Evolutionary conservation across 345 rosid genomes (phyloP).

Genomic region (Combretum micranthum): DNA sequence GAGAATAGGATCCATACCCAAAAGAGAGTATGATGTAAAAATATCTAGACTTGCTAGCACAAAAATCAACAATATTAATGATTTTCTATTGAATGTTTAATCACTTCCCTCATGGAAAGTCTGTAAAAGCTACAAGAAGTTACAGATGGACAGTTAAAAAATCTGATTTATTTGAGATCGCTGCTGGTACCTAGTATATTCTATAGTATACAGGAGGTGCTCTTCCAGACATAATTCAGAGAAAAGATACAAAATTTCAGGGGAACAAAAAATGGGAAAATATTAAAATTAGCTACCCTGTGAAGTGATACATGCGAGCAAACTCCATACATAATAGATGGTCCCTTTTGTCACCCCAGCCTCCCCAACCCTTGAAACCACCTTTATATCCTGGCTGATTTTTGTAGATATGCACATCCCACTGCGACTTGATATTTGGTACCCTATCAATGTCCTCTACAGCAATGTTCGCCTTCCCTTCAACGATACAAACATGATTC

Average conservation of each 20-base stretch:
- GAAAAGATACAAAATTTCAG: not conserved
- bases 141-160: too few relatives aligned
- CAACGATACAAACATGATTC: constrained; percentile 60
- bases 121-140: too few relatives aligned
- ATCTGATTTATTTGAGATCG: too few relatives aligned
- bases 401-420: constrained; percentile 51
- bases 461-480: constrained; percentile 53
- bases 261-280: not conserved
- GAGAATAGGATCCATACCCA: too few relatives aligned
- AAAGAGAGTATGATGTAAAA: too few relatives aligned
- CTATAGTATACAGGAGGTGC: too few relatives aligned
- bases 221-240: not conserved
- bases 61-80: too few relatives aligned
- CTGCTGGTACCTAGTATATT: too few relatives aligned
- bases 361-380: constrained; percentile 99
- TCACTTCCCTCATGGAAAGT: too few relatives aligned
- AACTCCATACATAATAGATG: constrained; percentile 67
- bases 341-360: constrained; percentile 96
- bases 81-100: too few relatives aligned
- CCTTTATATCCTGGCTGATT: constrained; percentile 90
- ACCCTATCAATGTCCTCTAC: constrained; percentile 55
- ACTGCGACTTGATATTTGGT: constrained; percentile 47
- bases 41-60: too few relatives aligned
- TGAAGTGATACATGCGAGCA: constrained; percentile 43
- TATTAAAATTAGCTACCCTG: not conserved